Evolutionary conservation across 108 stramenopile species (phyloP), one percentile per base, ranked within the genome.

Genomic region (Stephanodiscus triporus): DNA sequence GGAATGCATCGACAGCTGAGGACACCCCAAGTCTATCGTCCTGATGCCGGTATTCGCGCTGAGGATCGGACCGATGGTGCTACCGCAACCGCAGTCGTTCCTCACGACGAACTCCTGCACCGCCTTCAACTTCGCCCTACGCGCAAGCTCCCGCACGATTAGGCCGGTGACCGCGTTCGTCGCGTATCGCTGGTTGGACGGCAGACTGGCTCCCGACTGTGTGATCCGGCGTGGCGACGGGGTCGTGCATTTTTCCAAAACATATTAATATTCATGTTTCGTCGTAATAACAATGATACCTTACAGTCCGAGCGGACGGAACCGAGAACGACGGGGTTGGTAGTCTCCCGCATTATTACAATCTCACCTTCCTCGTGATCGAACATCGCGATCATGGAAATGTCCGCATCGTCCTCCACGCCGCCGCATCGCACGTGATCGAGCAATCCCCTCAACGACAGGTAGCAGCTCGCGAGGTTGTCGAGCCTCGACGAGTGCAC

Each of bases 41-140:
- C 94, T 75, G 20, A 98, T 94, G 11, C 99, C 99, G 0, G 96
- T 96, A 8, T 82, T 56, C 0, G 97, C 67, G 37, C 93, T 85
- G 13, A 97, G 90, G 11, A 97, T 83, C 0, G 99, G 99, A 14
- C 99, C 99, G 71, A 99, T 99, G 8, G 99, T 99, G 54, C 83
- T 87, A 6, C 98, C 99, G 61, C 99, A 99, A 1, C 85, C 91
- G 78, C 96, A 96, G 64, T 98, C 98, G 64, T 96, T 92, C 43
- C 96, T 78, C 13, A 98, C 96, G 14, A 97, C 89, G 65, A 96
- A 97, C 71, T 97, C 96, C 77, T 97, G 97, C 16, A 90, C 34
- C 7, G 94, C 90, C 13, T 88, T 84, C 24, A 94, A 47, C 6
- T 78, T 85, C 34, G 87, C 87, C 43, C 74, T 79, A 24, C 84